These are phyloP conservation scores for Crithidia bombi DNA, from an alignment of 208 protist species.

Conservation along the genomic window DNA sequence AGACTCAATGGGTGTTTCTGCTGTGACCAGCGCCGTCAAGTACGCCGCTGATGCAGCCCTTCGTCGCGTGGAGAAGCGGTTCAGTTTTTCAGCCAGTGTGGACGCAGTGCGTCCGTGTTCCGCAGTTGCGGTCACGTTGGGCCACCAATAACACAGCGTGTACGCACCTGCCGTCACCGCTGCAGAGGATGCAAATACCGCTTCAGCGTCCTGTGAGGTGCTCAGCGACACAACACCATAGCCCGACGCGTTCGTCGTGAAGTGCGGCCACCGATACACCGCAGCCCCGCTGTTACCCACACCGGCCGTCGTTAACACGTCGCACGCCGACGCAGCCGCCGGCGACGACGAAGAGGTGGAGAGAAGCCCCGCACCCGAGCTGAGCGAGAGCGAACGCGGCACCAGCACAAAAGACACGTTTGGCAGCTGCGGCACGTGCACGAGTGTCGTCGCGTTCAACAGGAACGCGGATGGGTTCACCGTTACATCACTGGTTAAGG, in stretches of 20 bases:
- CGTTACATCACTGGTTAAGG: constrained; percentile 2
- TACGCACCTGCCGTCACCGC: constrained; percentile 14
- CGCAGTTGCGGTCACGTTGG: not conserved
- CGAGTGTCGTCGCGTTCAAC: not conserved
- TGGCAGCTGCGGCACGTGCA: constrained; percentile 7
- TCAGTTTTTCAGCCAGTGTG: no score
- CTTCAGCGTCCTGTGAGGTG: not conserved
- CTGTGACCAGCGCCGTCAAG: not conserved
- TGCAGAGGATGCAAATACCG: not conserved
- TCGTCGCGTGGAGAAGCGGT: no score
- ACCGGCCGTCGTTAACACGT: not conserved
- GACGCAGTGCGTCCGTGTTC: no score
- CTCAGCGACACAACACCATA: not conserved
- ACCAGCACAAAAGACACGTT: constrained; percentile 2
- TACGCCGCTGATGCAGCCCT: not conserved
- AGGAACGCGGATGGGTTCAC: constrained; percentile 3
- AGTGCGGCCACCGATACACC: not conserved
- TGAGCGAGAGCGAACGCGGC: not conserved
- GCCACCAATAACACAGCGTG: constrained; percentile 26
- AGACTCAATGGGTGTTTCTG: not conserved
- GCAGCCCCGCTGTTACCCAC: not conserved
- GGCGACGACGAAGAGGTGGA: not conserved
- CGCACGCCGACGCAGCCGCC: not conserved
- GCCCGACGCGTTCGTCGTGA: constrained; percentile 1
- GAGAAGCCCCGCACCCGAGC: not conserved